These are phyloP conservation scores for Trametes meyenii DNA, from an alignment of 768 basidiomycete genomes.

Conservation along the genomic window DNA sequence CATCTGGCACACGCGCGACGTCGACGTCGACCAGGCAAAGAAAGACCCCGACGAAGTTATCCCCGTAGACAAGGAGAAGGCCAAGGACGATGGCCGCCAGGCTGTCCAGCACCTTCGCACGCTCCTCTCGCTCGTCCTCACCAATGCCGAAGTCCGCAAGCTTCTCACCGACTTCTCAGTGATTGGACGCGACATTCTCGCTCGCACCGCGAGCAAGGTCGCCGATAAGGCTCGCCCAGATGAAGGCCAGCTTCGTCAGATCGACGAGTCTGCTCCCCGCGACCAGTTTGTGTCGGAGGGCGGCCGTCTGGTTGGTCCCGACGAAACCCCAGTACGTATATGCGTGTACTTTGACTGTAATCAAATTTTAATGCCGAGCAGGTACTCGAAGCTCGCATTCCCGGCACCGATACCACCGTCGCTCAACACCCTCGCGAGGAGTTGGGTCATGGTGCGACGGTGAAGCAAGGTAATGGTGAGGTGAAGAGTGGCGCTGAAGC, in stretches of 20 bases:
- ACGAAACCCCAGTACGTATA: slow-evolving; percentile 47
- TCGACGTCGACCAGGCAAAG: slow-evolving; percentile 48
- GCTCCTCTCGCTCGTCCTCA: slow-evolving; percentile 81
- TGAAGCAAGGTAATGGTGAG: slow-evolving; percentile 38
- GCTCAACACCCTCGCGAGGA: slow-evolving; percentile 57
- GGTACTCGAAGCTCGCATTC: slow-evolving; percentile 47
- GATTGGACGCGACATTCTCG: slow-evolving; percentile 83
- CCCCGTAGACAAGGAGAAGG: slow-evolving; percentile 56
- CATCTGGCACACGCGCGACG: slow-evolving; percentile 73
- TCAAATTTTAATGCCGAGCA: background rate
- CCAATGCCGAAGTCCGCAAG: slow-evolving; percentile 93
- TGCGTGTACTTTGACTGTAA: background rate
- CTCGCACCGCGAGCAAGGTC: slow-evolving; percentile 69
- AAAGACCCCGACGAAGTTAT: slow-evolving; percentile 42
- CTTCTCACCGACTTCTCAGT: slow-evolving; percentile 77
- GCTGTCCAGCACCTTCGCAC: slow-evolving; percentile 88
- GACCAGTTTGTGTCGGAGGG: slow-evolving; percentile 63
- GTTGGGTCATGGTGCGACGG: slow-evolving; percentile 38
- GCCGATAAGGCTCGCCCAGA: slow-evolving; percentile 70
- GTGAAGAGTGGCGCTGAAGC: slow-evolving; percentile 36
- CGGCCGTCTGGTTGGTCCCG: slow-evolving; percentile 44
- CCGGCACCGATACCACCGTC: slow-evolving; percentile 45
- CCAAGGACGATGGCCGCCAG: slow-evolving; percentile 36
- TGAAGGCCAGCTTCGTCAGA: slow-evolving; percentile 58
- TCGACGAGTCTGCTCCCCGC: slow-evolving; percentile 70